These are phyloP conservation scores for Gaeumannomyces tritici DNA, from an alignment of 2,329 filamentous ascomycete species.

Conservation along the genomic window DNA sequence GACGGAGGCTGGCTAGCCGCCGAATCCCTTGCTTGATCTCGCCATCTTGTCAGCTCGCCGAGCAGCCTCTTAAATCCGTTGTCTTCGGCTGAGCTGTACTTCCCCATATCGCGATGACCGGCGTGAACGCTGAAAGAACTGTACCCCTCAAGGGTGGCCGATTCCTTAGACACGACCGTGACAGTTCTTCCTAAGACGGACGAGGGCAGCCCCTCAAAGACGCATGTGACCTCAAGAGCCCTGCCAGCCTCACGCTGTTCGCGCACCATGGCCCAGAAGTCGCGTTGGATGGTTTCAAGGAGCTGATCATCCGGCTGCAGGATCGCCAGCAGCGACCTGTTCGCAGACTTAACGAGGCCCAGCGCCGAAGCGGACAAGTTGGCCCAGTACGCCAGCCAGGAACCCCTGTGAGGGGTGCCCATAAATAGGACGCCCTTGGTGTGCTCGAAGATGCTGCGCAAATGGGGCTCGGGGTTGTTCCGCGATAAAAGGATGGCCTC, in stretches of 20 bases:
- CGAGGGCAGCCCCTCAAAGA: slow-evolving; percentile 24
- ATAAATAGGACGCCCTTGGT: no score
- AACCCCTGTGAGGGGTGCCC: no score
- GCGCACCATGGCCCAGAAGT: slow-evolving; percentile 18
- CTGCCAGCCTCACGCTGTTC: slow-evolving; percentile 8
- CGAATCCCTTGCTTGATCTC: background rate
- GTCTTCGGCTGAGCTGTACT: slow-evolving; percentile 17
- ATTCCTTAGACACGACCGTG: slow-evolving; percentile 18
- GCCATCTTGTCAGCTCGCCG: background rate
- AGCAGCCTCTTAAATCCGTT: slow-evolving; percentile 16
- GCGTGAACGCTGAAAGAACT: slow-evolving; percentile 16
- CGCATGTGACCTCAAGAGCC: slow-evolving; percentile 20
- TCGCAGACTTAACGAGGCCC: slow-evolving; percentile 18
- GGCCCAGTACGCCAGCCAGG: no score
- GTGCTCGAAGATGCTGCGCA: no score
- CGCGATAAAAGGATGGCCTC: no score
- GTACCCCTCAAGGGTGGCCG: slow-evolving; percentile 19
- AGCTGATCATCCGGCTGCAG: slow-evolving; percentile 16
- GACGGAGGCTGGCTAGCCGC: no score
- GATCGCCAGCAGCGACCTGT: slow-evolving; percentile 18
- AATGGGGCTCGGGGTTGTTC: no score
- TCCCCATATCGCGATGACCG: slow-evolving; percentile 23
- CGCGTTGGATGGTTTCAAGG: slow-evolving; percentile 13
- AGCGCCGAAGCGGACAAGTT: no score
- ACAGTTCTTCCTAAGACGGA: slow-evolving; percentile 8